These are phyloP conservation scores for Saprolegnia diclina DNA, from an alignment of 352 stramenopile genomes.

Conservation along the genomic window DNA sequence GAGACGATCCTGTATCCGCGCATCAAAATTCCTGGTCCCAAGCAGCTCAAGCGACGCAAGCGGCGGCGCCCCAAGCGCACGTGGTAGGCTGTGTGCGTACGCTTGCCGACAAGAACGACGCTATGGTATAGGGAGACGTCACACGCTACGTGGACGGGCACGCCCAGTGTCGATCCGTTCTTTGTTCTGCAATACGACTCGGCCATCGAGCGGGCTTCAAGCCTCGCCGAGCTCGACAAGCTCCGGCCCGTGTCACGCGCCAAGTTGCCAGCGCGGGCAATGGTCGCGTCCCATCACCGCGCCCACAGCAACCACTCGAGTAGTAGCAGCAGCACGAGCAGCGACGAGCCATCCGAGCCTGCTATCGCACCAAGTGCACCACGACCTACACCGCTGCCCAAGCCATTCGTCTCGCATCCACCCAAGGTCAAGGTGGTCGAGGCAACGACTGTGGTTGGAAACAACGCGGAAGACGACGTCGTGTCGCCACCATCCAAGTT, in stretches of 20 bases:
- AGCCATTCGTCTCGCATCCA: not conserved
- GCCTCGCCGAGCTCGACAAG: not conserved
- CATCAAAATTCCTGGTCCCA: not conserved
- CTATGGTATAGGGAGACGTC: conserved; percentile 18
- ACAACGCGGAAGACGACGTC: not conserved
- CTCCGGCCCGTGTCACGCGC: not conserved
- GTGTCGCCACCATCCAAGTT: not conserved
- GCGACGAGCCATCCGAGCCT: not conserved
- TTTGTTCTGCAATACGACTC: not conserved
- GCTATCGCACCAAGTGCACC: not conserved
- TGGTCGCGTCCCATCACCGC: not conserved
- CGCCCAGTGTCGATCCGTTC: not conserved
- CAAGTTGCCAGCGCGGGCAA: not conserved
- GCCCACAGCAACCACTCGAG: not conserved
- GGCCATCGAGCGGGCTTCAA: not conserved
- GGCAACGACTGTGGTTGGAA: not conserved
- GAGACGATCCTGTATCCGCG: not conserved
- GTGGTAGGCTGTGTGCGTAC: not conserved
- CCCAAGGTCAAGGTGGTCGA: no score
- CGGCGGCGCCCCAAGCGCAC: conserved; percentile 6
- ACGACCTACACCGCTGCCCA: not conserved
- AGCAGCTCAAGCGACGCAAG: conserved; percentile 2
- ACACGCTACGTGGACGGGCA: conserved; percentile 9
- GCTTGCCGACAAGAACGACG: not conserved
- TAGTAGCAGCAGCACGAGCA: not conserved